Percentiles rank a stretch among this genome's conserved stretches.
Evolutionary conservation across 2,329 filamentous ascomycete genomes (phyloP).

Genomic region (Aspergillus phoenicis): DNA sequence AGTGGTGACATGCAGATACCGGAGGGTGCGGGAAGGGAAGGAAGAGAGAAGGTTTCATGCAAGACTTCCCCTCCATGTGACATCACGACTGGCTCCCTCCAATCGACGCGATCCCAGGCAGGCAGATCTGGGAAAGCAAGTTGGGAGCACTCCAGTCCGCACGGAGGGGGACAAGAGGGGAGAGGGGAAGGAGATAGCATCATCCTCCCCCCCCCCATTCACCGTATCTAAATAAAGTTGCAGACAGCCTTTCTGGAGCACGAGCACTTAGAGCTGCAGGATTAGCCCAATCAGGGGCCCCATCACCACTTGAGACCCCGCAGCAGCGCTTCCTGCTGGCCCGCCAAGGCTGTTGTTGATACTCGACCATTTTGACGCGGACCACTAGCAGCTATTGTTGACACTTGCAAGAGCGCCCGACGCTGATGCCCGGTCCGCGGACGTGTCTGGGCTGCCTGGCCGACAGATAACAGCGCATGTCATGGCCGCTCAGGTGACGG

Average conservation of each 20-base stretch:
- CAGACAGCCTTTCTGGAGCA: conserved; percentile 16
- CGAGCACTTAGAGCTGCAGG: conserved; percentile 16
- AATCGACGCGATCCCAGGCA: not conserved
- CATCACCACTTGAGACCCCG: conserved; percentile 18
- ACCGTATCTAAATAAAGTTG: conserved; percentile 23
- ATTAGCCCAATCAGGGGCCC: conserved; percentile 19
- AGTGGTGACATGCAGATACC: not conserved
- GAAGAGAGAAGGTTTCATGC: not conserved
- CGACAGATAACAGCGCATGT: conserved; percentile 9
- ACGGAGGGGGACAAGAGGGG: not conserved
- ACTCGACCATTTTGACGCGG: not conserved
- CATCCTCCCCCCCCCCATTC: not conserved
- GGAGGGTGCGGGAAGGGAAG: not conserved
- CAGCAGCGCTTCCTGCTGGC: conserved; percentile 15
- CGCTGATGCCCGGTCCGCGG: conserved; percentile 10
- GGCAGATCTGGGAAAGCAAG: conserved; percentile 4
- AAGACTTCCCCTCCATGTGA: conserved; percentile 15
- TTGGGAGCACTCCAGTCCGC: conserved; percentile 1
- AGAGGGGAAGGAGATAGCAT: no score
- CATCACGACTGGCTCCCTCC: conserved; percentile 11
- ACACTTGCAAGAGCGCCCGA: conserved; percentile 5
- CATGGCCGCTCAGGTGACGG: conserved; percentile 15
- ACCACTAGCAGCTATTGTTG: not conserved
- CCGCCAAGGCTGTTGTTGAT: conserved; percentile 10
- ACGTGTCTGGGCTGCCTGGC: conserved; percentile 9